These are phyloP conservation scores for Eremochloa ophiuroides DNA, from an alignment of 176 grass and related monocot species.

Conservation along the genomic window DNA sequence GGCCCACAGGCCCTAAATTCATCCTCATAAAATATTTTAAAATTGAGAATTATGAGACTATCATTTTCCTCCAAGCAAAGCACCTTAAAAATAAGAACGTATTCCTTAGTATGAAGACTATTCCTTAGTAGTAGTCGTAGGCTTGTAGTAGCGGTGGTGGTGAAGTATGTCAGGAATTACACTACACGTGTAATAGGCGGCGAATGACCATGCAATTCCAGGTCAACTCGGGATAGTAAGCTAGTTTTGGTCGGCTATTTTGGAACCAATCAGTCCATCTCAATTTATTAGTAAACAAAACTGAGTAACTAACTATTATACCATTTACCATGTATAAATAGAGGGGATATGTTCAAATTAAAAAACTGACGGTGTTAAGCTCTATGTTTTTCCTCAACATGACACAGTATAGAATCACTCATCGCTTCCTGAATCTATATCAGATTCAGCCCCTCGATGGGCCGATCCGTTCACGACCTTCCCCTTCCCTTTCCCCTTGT, in stretches of 20 bases:
- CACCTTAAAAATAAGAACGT: no score
- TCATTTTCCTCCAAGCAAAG: no score
- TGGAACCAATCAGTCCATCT: not conserved
- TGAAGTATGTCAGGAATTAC: no score
- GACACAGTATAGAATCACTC: slow-evolving; percentile 30
- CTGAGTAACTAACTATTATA: not conserved
- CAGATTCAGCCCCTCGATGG: slow-evolving; percentile 29
- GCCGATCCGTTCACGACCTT: slow-evolving; percentile 55
- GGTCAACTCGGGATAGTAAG: not conserved
- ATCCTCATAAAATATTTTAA: no score
- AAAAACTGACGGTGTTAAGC: slow-evolving; percentile 17
- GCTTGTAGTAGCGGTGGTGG: no score
- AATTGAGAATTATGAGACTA: no score
- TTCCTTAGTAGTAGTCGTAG: no score
- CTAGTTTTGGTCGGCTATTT: not conserved
- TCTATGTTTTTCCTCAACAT: slow-evolving; percentile 11
- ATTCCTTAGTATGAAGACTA: no score
- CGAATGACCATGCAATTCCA: not conserved
- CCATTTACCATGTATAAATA: slow-evolving; percentile 18
- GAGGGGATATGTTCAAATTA: slow-evolving; percentile 7
- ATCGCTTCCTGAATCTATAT: slow-evolving; percentile 45
- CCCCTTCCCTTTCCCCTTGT: slow-evolving; percentile 56
- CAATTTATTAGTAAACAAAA: not conserved
- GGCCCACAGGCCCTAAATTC: no score
- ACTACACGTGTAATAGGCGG: not conserved